phyloP scores from a whole-genome alignment of 2,329 filamentous ascomycete genomes.

The Bipolaris victoriae region DNA sequence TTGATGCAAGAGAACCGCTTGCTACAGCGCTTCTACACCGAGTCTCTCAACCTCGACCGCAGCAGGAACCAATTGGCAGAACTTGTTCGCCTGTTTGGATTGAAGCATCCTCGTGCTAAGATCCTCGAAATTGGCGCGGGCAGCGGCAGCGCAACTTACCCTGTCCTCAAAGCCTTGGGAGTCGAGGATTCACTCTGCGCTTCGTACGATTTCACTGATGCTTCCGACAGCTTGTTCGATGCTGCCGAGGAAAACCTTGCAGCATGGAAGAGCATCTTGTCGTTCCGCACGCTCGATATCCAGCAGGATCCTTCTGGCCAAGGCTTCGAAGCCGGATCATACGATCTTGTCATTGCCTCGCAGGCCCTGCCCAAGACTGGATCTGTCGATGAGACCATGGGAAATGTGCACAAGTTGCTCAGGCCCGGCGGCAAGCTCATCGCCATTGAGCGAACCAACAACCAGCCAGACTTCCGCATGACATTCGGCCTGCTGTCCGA shows the following conservation, averaged over 20 bases:
- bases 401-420: constrained; percentile 27
- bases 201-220: not conserved
- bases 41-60: not conserved
- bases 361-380: constrained; percentile 32
- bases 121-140: not conserved
- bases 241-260: not conserved
- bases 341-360: constrained; percentile 41
- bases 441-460: not conserved
- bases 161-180: not conserved
- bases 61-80: not conserved
- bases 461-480: not conserved
- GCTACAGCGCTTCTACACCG: not conserved
- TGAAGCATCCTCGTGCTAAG: not conserved
- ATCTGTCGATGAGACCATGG: constrained; percentile 17
- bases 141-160: not conserved
- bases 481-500: not conserved
- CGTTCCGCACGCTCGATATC: not conserved
- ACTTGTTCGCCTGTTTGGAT: not conserved
- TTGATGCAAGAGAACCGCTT: not conserved
- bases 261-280: not conserved
- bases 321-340: constrained; percentile 17
- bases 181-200: not conserved
- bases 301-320: constrained; percentile 15
- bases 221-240: not conserved
- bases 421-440: not conserved